These are phyloP conservation scores for Balakata baccata DNA, from an alignment of 345 rosid genomes.

Conservation along the genomic window DNA sequence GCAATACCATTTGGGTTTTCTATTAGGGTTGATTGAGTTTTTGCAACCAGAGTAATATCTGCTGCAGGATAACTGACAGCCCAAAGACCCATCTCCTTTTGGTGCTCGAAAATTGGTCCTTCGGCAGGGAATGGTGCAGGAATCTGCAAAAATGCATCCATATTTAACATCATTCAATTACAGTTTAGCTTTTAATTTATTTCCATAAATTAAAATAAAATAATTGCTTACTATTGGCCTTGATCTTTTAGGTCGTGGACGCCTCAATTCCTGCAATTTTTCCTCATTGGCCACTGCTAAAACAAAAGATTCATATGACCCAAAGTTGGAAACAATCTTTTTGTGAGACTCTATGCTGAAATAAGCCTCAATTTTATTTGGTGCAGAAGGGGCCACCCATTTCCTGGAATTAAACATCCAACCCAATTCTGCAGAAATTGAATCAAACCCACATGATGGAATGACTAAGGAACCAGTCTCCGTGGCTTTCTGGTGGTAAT, in stretches of 20 bases:
- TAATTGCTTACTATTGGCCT: slow-evolving; percentile 52
- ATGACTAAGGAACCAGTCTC: slow-evolving; percentile 68
- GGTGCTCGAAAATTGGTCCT: slow-evolving; percentile 49
- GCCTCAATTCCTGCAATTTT: slow-evolving; percentile 59
- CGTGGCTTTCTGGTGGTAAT: slow-evolving; percentile 59
- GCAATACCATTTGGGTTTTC: slow-evolving; percentile 70
- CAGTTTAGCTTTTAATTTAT: background rate
- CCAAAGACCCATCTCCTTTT: slow-evolving; percentile 32
- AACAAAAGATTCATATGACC: slow-evolving; percentile 47
- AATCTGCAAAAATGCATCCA: slow-evolving; percentile 48
- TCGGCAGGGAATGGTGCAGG: slow-evolving; percentile 58
- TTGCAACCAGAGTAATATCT: slow-evolving; percentile 65
- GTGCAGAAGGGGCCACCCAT: slow-evolving; percentile 33
- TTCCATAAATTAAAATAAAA: background rate
- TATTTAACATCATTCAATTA: background rate
- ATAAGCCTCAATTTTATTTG: too few species aligned
- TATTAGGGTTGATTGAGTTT: slow-evolving; percentile 57
- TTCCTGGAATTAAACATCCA: slow-evolving; percentile 69
- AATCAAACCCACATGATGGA: slow-evolving; percentile 91
- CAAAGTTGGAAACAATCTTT: too few species aligned
- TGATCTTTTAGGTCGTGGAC: slow-evolving; percentile 63
- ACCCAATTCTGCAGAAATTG: slow-evolving; percentile 78
- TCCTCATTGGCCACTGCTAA: slow-evolving; percentile 62
- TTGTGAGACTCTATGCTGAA: slow-evolving; percentile 15
- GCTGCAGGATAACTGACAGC: slow-evolving; percentile 78